Evolutionary conservation across 2,329 filamentous ascomycete species (phyloP), one percentile per base, ranked within the genome.

Genomic region (Ophiocordyceps camponoti-floridani): DNA sequence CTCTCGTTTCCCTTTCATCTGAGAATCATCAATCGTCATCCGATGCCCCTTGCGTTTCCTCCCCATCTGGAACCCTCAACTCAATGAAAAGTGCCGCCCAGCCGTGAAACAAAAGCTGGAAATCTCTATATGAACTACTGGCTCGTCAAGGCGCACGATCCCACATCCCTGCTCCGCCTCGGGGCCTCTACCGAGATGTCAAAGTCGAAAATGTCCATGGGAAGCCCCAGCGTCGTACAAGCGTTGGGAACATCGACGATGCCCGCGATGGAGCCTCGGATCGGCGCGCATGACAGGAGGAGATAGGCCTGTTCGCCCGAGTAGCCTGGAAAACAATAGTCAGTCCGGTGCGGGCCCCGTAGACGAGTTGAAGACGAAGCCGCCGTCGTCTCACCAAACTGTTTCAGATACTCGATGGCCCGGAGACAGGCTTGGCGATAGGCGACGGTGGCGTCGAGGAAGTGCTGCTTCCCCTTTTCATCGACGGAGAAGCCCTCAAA

Each of bases 181-280:
- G 48, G 50, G 1, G 48, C 48, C 28, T 56, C 54, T 14, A 56
- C 43, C 1, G 77, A 75, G 52, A 94, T 89, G 58, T 94, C 87
- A 61, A 95, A 94, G 56, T 91, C 84, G 54, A 95, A 95, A 44
- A 95, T 93, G 62, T 94, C 88, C 70, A 94, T 85, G 1, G 88
- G 88, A 45, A 94, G 58, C 0, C 86, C 87, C 47, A 94, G 67
- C 0, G 88, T 94, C 4, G 87, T 94, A 57, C 88, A 94, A 0
- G 83, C 84, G 57, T 94, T 94, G 0, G 87, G 87, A 43, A 94
- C 84, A 60, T 94, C 86, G 9, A 94, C 87, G 46, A 94, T 82
- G 0, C 88, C 87, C 1, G 86, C 88, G 44, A 94, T 75, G 56
- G 93, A 84, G 0, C 88, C 88, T 59, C 93, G 83, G 5, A 94